phyloP scores from a whole-genome alignment of 768 basidiomycete species.

The Pisolithus orientalis region DNA sequence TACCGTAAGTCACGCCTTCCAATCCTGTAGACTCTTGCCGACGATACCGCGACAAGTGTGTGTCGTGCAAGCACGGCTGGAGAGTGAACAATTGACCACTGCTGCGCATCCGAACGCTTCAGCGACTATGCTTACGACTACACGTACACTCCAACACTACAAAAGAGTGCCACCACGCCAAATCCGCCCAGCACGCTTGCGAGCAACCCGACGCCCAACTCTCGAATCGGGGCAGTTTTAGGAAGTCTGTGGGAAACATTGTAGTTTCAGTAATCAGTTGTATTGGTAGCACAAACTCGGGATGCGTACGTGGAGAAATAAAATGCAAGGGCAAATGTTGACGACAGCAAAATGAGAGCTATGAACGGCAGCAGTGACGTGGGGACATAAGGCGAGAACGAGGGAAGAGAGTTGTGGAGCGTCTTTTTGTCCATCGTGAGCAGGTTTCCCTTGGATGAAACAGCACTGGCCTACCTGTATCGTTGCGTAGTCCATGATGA shows the following conservation, averaged over 20 bases:
- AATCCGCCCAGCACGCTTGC: constrained; percentile 83
- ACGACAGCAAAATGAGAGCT: constrained; percentile 63
- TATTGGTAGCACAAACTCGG: constrained; percentile 1
- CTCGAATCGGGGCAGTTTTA: constrained; percentile 60
- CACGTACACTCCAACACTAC: constrained; percentile 78
- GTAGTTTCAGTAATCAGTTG: constrained; percentile 1
- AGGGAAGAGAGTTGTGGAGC: constrained; percentile 57
- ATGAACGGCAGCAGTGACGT: constrained; percentile 64
- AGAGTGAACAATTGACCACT: constrained; percentile 61
- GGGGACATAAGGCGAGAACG: constrained; percentile 69
- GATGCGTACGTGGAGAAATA: constrained; percentile 78
- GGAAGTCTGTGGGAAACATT: constrained; percentile 51
- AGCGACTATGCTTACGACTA: constrained; percentile 26
- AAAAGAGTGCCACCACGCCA: constrained; percentile 87
- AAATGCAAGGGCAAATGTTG: constrained; percentile 82
- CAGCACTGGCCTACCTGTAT: constrained; percentile 37
- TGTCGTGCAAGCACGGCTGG: constrained; percentile 74
- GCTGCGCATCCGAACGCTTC: too few relatives aligned
- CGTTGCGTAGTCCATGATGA: constrained; percentile 48
- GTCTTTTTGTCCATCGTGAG: constrained; percentile 31
- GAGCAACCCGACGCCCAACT: constrained; percentile 60
- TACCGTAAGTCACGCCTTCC: constrained; percentile 50
- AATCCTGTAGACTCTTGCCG: constrained; percentile 1
- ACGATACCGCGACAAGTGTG: constrained; percentile 43
- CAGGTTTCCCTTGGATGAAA: constrained; percentile 4